Evolutionary conservation across 768 basidiomycete species (phyloP).

Genomic region (Pisolithus sp.): DNA sequence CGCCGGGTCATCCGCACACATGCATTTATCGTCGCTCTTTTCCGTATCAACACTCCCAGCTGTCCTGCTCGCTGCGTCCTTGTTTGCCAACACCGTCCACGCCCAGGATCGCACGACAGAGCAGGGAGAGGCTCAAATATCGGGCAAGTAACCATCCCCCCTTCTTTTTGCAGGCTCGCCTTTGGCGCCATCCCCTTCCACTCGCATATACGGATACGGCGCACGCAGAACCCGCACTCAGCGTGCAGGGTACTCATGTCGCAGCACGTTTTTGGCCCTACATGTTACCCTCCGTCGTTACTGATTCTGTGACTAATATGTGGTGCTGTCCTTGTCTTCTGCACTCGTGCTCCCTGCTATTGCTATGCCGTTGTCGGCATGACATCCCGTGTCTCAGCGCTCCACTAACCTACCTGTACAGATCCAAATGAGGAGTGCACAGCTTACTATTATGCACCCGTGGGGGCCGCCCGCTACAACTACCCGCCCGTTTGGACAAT

Average conservation of each 20-base stretch:
- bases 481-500: constrained; percentile 44
- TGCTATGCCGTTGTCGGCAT: no score
- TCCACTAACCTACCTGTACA: constrained; percentile 4
- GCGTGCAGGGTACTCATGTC: no score
- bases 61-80: constrained; percentile 2
- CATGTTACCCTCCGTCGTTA: no score
- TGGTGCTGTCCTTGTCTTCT: no score
- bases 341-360: no score
- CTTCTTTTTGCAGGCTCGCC: neutral
- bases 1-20: constrained; percentile 2
- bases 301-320: no score
- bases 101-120: constrained; percentile 30
- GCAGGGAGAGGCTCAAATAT: constrained; percentile 31
- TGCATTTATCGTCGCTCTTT: constrained; percentile 18
- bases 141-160: constrained; percentile 24
- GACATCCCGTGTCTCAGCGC: no score
- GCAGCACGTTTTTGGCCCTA: no score
- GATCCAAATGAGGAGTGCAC: constrained; percentile 36
- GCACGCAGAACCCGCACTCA: no score
- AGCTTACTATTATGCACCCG: constrained; percentile 36
- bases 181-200: neutral
- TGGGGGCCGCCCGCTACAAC: constrained; percentile 22
- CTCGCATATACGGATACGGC: neutral
- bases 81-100: constrained; percentile 1
- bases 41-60: neutral